phyloP scores from a whole-genome alignment of 2,329 filamentous ascomycete genomes.

The Tolypocladium ovalisporum region DNA sequence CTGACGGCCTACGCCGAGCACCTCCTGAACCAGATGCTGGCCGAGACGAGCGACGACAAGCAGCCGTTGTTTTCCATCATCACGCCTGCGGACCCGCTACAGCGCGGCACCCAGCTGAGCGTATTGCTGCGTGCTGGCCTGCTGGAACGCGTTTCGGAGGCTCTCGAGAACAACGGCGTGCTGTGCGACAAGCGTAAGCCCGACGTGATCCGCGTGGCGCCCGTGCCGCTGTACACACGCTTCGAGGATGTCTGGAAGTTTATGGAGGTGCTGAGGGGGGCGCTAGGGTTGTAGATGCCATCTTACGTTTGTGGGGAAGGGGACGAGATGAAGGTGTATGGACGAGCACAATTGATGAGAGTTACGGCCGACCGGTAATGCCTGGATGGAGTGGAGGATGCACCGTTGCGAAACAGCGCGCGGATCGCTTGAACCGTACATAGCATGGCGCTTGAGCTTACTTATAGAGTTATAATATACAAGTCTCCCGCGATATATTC shows the following conservation, averaged over 20 bases:
- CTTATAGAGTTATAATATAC: too few species aligned
- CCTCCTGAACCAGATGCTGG: constrained; percentile 40
- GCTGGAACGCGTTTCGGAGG: constrained; percentile 54
- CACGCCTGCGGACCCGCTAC: constrained; percentile 56
- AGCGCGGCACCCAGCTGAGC: constrained; percentile 72
- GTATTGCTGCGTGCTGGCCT: constrained; percentile 57
- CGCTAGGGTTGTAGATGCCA: constrained; percentile 13
- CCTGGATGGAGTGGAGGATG: neutral
- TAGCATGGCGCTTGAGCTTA: neutral
- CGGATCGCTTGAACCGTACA: neutral
- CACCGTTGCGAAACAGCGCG: neutral
- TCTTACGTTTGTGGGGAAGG: too few species aligned
- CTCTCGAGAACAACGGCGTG: constrained; percentile 57
- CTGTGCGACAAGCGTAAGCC: constrained; percentile 78
- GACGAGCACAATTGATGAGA: neutral
- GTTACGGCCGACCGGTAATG: neutral
- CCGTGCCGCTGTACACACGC: constrained; percentile 73
- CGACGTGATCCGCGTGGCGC: constrained; percentile 74
- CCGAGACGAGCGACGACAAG: constrained; percentile 13
- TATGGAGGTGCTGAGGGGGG: constrained; percentile 28
- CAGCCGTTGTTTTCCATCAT: constrained; percentile 46
- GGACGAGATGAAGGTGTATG: neutral
- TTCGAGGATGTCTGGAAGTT: constrained; percentile 58
- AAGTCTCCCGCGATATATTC: too few species aligned
- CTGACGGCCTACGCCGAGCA: constrained; percentile 70